Percentiles rank a stretch among this genome's conserved stretches.
These are phyloP conservation scores for Phytopythium delawarense DNA, from an alignment of 352 stramenopile species.

Conservation along the genomic window DNA sequence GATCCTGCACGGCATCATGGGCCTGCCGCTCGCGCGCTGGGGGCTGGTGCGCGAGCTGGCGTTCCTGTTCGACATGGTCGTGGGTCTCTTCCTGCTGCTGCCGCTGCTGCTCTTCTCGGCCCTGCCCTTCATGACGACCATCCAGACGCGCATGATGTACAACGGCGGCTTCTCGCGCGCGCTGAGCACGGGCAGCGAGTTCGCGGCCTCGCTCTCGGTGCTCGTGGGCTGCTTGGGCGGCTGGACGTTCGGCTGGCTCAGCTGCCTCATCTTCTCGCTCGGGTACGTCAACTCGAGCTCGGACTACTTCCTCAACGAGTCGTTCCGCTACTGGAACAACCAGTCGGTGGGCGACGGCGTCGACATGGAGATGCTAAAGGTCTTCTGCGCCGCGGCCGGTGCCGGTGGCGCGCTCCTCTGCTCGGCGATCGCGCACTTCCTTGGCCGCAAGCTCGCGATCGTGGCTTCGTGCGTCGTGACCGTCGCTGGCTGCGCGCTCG, in stretches of 20 bases:
- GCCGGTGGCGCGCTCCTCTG: constrained; percentile 51
- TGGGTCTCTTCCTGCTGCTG: constrained; percentile 70
- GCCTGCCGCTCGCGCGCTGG: constrained; percentile 56
- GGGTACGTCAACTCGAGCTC: constrained; percentile 70
- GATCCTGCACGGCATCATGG: constrained; percentile 63
- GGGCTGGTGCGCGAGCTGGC: constrained; percentile 71
- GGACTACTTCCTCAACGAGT: constrained; percentile 82
- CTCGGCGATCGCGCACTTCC: constrained; percentile 40
- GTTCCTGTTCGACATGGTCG: constrained; percentile 86
- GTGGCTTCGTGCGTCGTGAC: constrained; percentile 51
- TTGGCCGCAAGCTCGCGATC: constrained; percentile 69
- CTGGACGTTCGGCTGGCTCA: constrained; percentile 78
- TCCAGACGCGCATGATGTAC: constrained; percentile 91
- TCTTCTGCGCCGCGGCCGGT: constrained; percentile 54
- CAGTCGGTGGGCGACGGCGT: constrained; percentile 33
- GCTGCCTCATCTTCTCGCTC: constrained; percentile 75
- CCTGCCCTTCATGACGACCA: constrained; percentile 86
- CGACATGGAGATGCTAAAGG: constrained; percentile 63
- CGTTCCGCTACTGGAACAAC: constrained; percentile 83
- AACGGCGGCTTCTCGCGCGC: constrained; percentile 85
- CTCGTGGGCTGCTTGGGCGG: constrained; percentile 67
- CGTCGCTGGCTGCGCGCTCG: constrained; percentile 54
- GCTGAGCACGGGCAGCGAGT: constrained; percentile 80
- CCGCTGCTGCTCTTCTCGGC: constrained; percentile 73
- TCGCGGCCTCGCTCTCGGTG: constrained; percentile 70